These are phyloP conservation scores for Coemansia sp. DNA, from an alignment of 192 early-diverging fungal species.

Conservation along the genomic window DNA sequence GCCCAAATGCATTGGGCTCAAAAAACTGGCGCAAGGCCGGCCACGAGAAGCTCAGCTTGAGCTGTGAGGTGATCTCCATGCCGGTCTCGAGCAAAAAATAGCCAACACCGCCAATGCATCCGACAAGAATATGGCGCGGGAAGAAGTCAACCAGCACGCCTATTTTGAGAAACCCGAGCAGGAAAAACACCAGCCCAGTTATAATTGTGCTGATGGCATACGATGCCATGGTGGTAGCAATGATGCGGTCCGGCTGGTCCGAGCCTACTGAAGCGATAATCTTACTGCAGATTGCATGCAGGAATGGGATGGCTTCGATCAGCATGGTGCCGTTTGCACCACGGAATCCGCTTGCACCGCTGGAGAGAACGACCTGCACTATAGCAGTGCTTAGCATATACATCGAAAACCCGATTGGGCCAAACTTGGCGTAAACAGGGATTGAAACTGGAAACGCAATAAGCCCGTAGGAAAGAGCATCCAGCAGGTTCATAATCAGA, in stretches of 20 bases:
- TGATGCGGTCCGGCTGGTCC: conserved; percentile 62
- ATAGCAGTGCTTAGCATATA: conserved; percentile 82
- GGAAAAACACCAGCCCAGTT: conserved; percentile 83
- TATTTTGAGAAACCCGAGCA: conserved; percentile 78
- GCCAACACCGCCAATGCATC: conserved; percentile 92
- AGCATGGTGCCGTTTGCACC: conserved; percentile 93
- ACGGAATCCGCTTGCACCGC: conserved; percentile 86
- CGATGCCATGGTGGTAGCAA: conserved; percentile 87
- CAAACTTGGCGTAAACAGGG: conserved; percentile 65
- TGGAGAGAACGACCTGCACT: conserved; percentile 68
- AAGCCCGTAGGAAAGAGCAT: conserved; percentile 85
- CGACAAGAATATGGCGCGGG: conserved; percentile 90
- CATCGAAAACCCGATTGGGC: conserved; percentile 91
- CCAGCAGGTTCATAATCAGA: conserved; percentile 86
- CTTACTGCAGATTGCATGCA: conserved; percentile 76
- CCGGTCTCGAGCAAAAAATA: conserved; percentile 92
- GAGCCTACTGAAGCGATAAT: conserved; percentile 61
- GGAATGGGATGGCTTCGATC: conserved; percentile 83
- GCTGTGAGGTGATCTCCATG: conserved; percentile 77
- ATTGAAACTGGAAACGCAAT: conserved; percentile 88
- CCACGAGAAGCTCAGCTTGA: conserved; percentile 62
- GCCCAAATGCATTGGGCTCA: conserved; percentile 59
- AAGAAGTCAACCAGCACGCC: conserved; percentile 80
- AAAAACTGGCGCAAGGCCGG: conserved; percentile 67
- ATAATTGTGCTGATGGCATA: conserved; percentile 85